Conservation (phyloP, 441 rosid species). For the Jatropha podagrica region DNA sequence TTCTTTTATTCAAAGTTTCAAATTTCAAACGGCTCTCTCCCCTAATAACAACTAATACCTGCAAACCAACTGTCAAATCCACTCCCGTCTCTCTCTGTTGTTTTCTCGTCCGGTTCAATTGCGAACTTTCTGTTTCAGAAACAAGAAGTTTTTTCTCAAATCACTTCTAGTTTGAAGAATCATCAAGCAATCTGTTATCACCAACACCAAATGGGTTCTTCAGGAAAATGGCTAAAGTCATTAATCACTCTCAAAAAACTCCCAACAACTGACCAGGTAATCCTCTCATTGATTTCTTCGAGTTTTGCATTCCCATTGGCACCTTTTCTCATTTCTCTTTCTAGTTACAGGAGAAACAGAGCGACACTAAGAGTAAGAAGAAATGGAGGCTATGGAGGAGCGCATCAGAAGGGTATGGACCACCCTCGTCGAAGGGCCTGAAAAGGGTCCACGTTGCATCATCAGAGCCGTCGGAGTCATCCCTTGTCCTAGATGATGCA, state of each 20-base stretch:
- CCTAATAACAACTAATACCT: background rate
- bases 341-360: conserved; percentile 40
- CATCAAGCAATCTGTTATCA: background rate
- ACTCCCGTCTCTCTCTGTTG: background rate
- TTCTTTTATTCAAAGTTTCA: conserved; percentile 31
- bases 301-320: background rate
- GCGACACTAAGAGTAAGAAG: conserved; percentile 57
- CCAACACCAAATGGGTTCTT: conserved; percentile 62
- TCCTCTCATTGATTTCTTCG: background rate
- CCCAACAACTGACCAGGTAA: conserved; percentile 43
- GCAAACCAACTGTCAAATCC: background rate
- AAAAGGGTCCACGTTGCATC: conserved; percentile 38
- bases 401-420: conserved; percentile 63
- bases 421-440: conserved; percentile 42
- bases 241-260: conserved; percentile 53
- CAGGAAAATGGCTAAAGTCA: conserved; percentile 81
- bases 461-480: conserved; percentile 47
- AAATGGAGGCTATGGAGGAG: conserved; percentile 94
- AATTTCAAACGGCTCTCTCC: conserved; percentile 32
- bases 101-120: background rate
- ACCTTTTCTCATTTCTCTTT: conserved; percentile 1
- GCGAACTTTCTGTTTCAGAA: background rate
- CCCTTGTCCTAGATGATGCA: conserved; percentile 37
- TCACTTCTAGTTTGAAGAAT: background rate
- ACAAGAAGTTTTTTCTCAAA: background rate